These are phyloP conservation scores for Perkinsus olseni DNA, from an alignment of 169 alveolate species.

Conservation along the genomic window DNA sequence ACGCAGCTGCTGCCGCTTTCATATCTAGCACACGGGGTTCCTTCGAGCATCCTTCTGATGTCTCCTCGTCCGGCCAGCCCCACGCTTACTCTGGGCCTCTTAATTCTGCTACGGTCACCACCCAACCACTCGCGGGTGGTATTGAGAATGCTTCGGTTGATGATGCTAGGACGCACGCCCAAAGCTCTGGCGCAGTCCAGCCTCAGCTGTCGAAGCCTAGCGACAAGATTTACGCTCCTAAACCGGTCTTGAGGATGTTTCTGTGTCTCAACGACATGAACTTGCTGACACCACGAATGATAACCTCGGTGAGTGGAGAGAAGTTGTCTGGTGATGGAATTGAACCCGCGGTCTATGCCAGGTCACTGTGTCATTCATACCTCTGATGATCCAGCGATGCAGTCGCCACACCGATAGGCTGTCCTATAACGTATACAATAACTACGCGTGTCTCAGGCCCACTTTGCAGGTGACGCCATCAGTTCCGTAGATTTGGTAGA, in stretches of 20 bases:
- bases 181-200: background rate
- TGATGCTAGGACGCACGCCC: background rate
- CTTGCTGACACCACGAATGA: background rate
- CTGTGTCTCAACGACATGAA: background rate
- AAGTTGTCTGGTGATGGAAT: background rate
- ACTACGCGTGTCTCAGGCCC: background rate
- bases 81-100: no score
- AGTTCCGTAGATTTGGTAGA: background rate
- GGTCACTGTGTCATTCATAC: background rate
- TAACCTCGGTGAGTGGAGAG: background rate
- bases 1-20: no score
- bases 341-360: background rate
- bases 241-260: background rate
- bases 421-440: background rate
- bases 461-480: background rate
- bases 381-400: background rate
- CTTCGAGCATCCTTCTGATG: no score
- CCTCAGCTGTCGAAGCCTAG: background rate
- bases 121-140: no score
- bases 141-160: no score
- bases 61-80: no score
- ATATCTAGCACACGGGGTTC: no score
- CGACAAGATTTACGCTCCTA: background rate
- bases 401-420: background rate
- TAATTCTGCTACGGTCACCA: no score